A percentile compares a stretch with the other conserved stretches of the same genome.
Conservation (phyloP, 805 yeast genomes). For the Ogataea pini region DNA sequence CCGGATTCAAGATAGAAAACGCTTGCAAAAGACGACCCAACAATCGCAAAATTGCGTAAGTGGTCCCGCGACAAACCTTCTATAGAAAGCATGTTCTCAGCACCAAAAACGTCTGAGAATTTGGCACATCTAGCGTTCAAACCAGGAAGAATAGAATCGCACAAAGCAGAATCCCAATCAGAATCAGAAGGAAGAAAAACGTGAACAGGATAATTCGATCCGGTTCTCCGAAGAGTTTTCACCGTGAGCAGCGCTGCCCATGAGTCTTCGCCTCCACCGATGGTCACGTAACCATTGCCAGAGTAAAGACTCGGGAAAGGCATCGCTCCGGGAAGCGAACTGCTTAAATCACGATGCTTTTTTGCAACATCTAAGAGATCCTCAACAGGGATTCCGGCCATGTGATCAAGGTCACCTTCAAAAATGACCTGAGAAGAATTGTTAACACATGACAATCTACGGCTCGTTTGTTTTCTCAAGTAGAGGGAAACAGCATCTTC, state of each 20-base stretch:
- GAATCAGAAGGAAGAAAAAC: slow-evolving; percentile 36
- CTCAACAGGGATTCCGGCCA: slow-evolving; percentile 24
- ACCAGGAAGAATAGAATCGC: slow-evolving; percentile 39
- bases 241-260: slow-evolving; percentile 38
- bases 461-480: background rate
- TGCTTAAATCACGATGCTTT: slow-evolving; percentile 35
- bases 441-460: background rate
- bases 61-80: slow-evolving; percentile 29
- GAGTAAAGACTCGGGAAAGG: slow-evolving; percentile 18
- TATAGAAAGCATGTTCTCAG: slow-evolving; percentile 14
- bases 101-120: slow-evolving; percentile 37
- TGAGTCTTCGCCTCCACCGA: slow-evolving; percentile 41
- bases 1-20: slow-evolving; percentile 46
- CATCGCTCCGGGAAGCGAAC: slow-evolving; percentile 44
- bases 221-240: slow-evolving; percentile 40
- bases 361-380: slow-evolving; percentile 46
- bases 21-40: slow-evolving; percentile 44
- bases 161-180: slow-evolving; percentile 39
- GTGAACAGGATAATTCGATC: slow-evolving; percentile 41
- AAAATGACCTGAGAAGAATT: background rate
- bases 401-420: slow-evolving; percentile 8
- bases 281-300: slow-evolving; percentile 33
- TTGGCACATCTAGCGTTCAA: slow-evolving; percentile 41
- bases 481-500: background rate
- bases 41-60: slow-evolving; percentile 40